Percentiles rank a stretch among this genome's conserved stretches.
phyloP scores from a whole-genome alignment of 1,284 basidiomycete genomes.

The Leccinum subspadiceum region DNA sequence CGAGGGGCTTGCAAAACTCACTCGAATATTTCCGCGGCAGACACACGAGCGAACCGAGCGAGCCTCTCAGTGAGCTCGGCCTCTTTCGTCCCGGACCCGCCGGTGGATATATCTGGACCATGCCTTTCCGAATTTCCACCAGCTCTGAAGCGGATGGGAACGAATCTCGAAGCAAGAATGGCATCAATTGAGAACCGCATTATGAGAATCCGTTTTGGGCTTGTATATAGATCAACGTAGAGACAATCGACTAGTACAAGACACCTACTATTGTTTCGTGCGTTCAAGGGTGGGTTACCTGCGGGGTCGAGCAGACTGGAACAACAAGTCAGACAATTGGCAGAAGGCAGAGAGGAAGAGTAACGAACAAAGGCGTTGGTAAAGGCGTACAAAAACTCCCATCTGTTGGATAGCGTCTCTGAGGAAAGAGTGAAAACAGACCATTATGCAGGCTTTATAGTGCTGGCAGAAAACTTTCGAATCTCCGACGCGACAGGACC shows the following conservation, averaged over 20 bases:
- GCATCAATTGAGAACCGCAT: conserved; percentile 25
- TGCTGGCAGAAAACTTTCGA: conserved; percentile 11
- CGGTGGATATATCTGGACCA: conserved; percentile 29
- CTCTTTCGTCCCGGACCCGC: conserved; percentile 19
- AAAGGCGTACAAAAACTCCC: conserved; percentile 33
- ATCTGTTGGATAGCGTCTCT: conserved; percentile 34
- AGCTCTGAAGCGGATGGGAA: conserved; percentile 25
- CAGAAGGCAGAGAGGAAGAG: background rate
- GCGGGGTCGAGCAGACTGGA: conserved; percentile 27
- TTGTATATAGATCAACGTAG: conserved; percentile 16
- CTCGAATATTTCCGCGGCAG: conserved; percentile 25
- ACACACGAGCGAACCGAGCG: conserved; percentile 27
- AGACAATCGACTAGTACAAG: background rate
- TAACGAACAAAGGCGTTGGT: conserved; percentile 30
- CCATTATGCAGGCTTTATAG: conserved; percentile 24
- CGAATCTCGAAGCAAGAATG: conserved; percentile 22
- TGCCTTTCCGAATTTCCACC: conserved; percentile 23
- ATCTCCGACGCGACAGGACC: conserved; percentile 30
- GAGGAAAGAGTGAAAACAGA: conserved; percentile 2
- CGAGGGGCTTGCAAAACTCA: conserved; percentile 6
- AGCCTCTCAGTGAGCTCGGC: conserved; percentile 23
- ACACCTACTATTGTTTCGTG: conserved; percentile 18
- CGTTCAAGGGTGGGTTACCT: conserved; percentile 35
- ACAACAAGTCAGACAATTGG: conserved; percentile 7
- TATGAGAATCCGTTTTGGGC: conserved; percentile 11